These are phyloP conservation scores for Calcarisporium arbuscula DNA, from an alignment of 2,329 filamentous ascomycete species.

Conservation along the genomic window DNA sequence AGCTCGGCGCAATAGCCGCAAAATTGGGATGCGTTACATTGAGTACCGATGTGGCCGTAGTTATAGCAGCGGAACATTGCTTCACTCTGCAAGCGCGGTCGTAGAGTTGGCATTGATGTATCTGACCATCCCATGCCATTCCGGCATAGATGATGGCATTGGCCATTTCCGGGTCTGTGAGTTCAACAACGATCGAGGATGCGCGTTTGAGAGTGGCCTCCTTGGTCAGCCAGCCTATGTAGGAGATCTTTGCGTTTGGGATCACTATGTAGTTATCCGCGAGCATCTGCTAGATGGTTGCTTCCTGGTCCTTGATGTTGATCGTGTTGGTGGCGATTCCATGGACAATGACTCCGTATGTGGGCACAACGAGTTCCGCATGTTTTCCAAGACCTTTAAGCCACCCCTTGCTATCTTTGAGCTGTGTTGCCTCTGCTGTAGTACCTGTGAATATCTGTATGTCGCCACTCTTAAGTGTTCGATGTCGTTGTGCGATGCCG, in stretches of 20 bases:
- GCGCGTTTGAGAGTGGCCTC: constrained; percentile 13
- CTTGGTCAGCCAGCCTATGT: constrained; percentile 19
- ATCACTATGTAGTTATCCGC: constrained; percentile 20
- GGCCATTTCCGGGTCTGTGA: background rate
- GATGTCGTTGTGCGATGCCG: constrained; percentile 11
- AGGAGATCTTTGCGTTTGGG: constrained; percentile 16
- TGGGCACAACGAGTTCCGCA: constrained; percentile 2
- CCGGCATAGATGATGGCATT: constrained; percentile 14
- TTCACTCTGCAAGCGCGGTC: constrained; percentile 19
- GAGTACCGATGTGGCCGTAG: constrained; percentile 19
- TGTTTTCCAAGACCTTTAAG: too few species aligned
- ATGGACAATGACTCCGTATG: constrained; percentile 17
- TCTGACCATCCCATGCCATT: constrained; percentile 15
- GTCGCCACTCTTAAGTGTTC: constrained; percentile 16
- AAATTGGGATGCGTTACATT: constrained; percentile 13
- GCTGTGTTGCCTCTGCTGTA: too few species aligned
- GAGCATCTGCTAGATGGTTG: constrained; percentile 17
- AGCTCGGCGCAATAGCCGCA: constrained; percentile 18
- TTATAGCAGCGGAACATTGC: constrained; percentile 18
- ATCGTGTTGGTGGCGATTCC: constrained; percentile 18
- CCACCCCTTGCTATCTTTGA: too few species aligned
- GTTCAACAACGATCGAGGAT: constrained; percentile 17
- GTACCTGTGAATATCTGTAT: constrained; percentile 17
- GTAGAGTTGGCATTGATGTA: constrained; percentile 18
- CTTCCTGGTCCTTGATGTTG: constrained; percentile 16